These are phyloP conservation scores for Talaromyces ruber DNA, from an alignment of 495 filamentous ascomycete species.

Conservation along the genomic window DNA sequence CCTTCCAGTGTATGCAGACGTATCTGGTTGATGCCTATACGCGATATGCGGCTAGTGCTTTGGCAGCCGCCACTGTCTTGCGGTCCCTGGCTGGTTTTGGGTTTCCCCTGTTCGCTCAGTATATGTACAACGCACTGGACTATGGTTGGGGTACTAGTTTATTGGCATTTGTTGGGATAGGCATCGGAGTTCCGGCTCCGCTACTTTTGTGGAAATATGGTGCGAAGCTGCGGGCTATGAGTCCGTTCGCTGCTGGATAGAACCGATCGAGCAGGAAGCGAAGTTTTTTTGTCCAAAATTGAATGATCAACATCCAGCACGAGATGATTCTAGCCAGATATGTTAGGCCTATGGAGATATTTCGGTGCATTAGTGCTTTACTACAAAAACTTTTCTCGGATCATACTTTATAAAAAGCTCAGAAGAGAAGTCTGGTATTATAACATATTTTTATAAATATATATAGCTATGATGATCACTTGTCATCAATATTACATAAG, in stretches of 20 bases:
- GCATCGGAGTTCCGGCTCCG: constrained; percentile 49
- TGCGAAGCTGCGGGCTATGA: constrained; percentile 46
- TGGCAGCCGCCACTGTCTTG: constrained; percentile 59
- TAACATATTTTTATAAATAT: background rate
- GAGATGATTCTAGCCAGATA: background rate
- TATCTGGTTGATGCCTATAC: constrained; percentile 76
- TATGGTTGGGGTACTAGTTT: constrained; percentile 62
- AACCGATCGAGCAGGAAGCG: too few relatives aligned
- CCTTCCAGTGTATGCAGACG: constrained; percentile 63
- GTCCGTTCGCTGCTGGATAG: constrained; percentile 57
- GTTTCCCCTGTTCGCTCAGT: constrained; percentile 70
- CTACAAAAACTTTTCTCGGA: background rate
- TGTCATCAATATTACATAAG: background rate
- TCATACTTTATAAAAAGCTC: background rate
- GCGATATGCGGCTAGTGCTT: constrained; percentile 63
- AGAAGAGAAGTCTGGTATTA: background rate
- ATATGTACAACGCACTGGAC: constrained; percentile 47
- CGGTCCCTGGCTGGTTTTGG: constrained; percentile 62
- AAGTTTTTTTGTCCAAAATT: too few relatives aligned
- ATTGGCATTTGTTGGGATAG: constrained; percentile 45
- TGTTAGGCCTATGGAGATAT: background rate
- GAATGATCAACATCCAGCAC: too few relatives aligned
- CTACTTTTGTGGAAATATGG: constrained; percentile 55
- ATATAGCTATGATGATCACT: background rate
- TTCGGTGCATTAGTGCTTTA: background rate